Evolutionary conservation across 495 filamentous ascomycete genomes (phyloP).

Genomic region (Barbatosphaeria neglecta): DNA sequence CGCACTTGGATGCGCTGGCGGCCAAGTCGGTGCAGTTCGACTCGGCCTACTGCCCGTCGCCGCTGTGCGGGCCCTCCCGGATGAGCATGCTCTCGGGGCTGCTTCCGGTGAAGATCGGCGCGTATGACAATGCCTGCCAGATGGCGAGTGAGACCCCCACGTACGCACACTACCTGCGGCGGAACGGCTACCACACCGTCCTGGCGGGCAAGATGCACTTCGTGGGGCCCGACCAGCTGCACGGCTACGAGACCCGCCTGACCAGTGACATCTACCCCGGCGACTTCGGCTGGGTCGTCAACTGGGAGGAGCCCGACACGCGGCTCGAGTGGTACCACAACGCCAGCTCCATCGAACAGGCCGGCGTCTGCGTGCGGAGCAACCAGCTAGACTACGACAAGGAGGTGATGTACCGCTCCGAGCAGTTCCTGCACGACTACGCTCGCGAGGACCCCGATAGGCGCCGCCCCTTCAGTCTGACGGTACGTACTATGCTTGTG

Average conservation of each 20-base stretch:
- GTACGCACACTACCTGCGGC: slow-evolving; percentile 80
- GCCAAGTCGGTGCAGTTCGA: slow-evolving; percentile 71
- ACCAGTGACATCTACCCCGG: slow-evolving; percentile 90
- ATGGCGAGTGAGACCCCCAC: slow-evolving; percentile 67
- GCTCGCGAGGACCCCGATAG: slow-evolving; percentile 54
- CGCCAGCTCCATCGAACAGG: slow-evolving; percentile 77
- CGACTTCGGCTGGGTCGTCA: slow-evolving; percentile 80
- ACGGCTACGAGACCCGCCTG: slow-evolving; percentile 78
- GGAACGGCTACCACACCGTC: slow-evolving; percentile 74
- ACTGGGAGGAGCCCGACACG: slow-evolving; percentile 80
- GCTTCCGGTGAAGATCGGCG: slow-evolving; percentile 73
- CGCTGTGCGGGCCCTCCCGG: slow-evolving; percentile 76
- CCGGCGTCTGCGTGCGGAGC: slow-evolving; percentile 67
- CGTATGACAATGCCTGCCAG: slow-evolving; percentile 76
- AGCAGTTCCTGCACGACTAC: slow-evolving; percentile 74
- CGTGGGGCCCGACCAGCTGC: slow-evolving; percentile 71
- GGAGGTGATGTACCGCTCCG: slow-evolving; percentile 77
- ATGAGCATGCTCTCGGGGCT: slow-evolving; percentile 85
- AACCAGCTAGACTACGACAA: slow-evolving; percentile 95
- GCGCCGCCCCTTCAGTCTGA: slow-evolving; percentile 68
- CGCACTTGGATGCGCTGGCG: slow-evolving; percentile 72
- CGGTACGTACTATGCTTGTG: slow-evolving; percentile 29
- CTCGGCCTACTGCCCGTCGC: slow-evolving; percentile 80
- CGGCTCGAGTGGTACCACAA: slow-evolving; percentile 88
- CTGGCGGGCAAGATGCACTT: slow-evolving; percentile 94